phyloP scores from a whole-genome alignment of 176 grass and related monocot species.

The Oryza meridionalis region DNA sequence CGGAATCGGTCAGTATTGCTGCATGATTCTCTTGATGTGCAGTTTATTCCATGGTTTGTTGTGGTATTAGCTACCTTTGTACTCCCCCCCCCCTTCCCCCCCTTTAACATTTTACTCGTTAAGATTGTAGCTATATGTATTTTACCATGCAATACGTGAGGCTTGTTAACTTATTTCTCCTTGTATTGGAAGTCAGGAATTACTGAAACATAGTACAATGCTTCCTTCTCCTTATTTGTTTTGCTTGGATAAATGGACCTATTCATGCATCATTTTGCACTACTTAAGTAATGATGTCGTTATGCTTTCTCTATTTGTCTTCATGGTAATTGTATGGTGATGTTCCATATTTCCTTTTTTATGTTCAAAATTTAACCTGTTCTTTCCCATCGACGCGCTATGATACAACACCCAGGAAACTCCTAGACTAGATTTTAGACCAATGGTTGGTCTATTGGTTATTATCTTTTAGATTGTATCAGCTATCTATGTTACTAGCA shows the following conservation, averaged over 20 bases:
- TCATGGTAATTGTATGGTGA: neutral
- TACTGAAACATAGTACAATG: neutral
- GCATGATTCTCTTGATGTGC: neutral
- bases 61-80: constrained; percentile 3
- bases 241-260: constrained; percentile 1
- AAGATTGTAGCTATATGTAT: neutral
- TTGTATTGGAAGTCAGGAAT: neutral
- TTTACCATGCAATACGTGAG: neutral
- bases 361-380: neutral
- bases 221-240: neutral
- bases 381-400: neutral
- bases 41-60: neutral
- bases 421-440: neutral
- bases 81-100: no score
- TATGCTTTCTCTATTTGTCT: neutral
- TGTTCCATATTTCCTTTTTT: neutral
- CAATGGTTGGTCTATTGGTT: neutral
- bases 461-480: neutral
- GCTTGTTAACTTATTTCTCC: neutral
- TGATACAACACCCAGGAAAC: neutral
- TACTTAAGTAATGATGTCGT: neutral
- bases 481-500: constrained; percentile 4
- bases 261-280: neutral
- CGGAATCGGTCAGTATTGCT: constrained; percentile 63
- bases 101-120: neutral